phyloP scores from a whole-genome alignment of 768 basidiomycete species.

The Leccinum disarticulatum region DNA sequence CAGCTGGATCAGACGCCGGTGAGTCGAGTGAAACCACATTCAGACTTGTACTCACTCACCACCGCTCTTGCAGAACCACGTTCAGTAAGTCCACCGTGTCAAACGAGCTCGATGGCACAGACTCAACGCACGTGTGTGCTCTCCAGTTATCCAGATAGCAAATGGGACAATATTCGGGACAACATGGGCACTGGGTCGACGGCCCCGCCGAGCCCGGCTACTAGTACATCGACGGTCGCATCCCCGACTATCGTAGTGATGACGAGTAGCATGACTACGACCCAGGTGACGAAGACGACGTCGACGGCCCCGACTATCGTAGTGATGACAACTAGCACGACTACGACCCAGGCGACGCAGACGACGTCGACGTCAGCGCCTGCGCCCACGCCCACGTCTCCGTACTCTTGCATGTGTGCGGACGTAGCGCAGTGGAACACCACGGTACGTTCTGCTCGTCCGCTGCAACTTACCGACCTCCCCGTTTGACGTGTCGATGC shows the following conservation, averaged over 20 bases:
- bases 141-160: slow-evolving; percentile 60
- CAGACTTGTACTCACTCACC: background rate
- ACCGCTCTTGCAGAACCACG: slow-evolving; percentile 47
- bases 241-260: background rate
- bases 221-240: slow-evolving; percentile 6
- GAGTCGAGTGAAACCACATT: background rate
- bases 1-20: slow-evolving; percentile 54
- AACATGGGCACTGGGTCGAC: slow-evolving; percentile 50
- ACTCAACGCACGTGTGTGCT: background rate
- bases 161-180: slow-evolving; percentile 67
- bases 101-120: background rate
- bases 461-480: too few relatives aligned
- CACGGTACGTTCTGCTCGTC: slow-evolving; percentile 15
- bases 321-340: background rate
- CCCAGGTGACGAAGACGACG: background rate
- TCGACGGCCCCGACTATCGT: background rate
- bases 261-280: background rate
- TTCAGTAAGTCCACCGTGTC: slow-evolving; percentile 38
- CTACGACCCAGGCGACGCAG: background rate
- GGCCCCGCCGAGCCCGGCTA: slow-evolving; percentile 21
- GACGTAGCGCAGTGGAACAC: slow-evolving; percentile 43
- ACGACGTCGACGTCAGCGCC: slow-evolving; percentile 8
- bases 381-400: slow-evolving; percentile 7
- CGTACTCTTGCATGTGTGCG: slow-evolving; percentile 38
- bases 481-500: background rate